Evolutionary conservation across 345 rosid genomes (phyloP).

Genomic region (Erodium maritimum): DNA sequence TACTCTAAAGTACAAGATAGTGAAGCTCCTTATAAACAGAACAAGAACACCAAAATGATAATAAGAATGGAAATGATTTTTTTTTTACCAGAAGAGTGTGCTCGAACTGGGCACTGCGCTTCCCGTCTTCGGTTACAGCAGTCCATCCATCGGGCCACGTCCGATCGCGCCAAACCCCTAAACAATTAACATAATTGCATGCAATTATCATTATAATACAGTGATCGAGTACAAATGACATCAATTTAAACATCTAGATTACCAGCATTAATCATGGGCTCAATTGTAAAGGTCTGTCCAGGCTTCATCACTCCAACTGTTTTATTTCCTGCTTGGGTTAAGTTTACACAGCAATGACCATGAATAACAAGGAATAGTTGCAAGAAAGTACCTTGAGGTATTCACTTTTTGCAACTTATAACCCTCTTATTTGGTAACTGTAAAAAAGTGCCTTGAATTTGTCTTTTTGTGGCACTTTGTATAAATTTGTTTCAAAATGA

Average conservation of each 20-base stretch:
- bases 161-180: slow-evolving; percentile 83
- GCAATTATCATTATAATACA: neutral
- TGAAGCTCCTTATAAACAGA: too few species aligned
- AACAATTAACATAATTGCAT: neutral
- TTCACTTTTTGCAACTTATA: too few species aligned
- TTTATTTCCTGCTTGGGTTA: slow-evolving; percentile 64
- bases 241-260: slow-evolving; percentile 1
- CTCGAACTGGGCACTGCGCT: slow-evolving; percentile 96
- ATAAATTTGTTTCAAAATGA: too few species aligned
- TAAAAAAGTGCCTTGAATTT: too few species aligned
- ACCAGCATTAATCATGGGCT: slow-evolving; percentile 99
- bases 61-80: neutral
- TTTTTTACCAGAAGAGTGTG: slow-evolving; percentile 74
- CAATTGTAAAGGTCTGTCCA: slow-evolving; percentile 91
- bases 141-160: slow-evolving; percentile 99
- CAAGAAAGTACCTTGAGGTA: too few species aligned
- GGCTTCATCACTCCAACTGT: slow-evolving; percentile 96
- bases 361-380: too few species aligned
- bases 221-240: neutral
- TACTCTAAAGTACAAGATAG: too few species aligned
- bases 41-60: too few species aligned
- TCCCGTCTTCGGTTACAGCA: slow-evolving; percentile 86
- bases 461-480: too few species aligned
- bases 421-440: too few species aligned
- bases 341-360: slow-evolving; percentile 17